Percentiles rank a stretch among this genome's conserved stretches.
Conservation (phyloP, 2,329 filamentous ascomycete species). For the Bipolaris oryzae region DNA sequence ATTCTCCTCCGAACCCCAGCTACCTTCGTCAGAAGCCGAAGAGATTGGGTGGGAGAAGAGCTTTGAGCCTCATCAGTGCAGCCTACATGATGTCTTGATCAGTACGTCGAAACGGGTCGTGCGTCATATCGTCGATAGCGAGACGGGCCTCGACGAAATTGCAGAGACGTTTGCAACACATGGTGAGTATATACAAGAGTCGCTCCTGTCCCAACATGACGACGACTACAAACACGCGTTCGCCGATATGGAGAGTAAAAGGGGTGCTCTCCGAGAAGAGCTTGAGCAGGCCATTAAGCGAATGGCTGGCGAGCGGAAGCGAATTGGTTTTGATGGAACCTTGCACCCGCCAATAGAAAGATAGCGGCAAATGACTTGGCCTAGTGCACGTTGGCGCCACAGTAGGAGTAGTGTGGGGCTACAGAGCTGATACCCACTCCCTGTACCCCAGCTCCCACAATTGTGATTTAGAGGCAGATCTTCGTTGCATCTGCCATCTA, state of each 20-base stretch:
- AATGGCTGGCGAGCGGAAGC: conserved; percentile 17
- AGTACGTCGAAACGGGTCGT: conserved; percentile 53
- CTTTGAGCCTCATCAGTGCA: conserved; percentile 49
- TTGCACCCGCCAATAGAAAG: background rate
- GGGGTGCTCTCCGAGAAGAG: conserved; percentile 25
- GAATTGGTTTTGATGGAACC: background rate
- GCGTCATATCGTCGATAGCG: conserved; percentile 55
- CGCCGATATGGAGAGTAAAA: conserved; percentile 31
- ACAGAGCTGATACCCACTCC: background rate
- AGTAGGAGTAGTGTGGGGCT: background rate
- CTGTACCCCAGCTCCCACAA: background rate
- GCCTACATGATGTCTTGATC: conserved; percentile 48
- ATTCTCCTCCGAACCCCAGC: conserved; percentile 22
- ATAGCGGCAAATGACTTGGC: conserved; percentile 2
- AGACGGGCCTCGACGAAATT: conserved; percentile 53
- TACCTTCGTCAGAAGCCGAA: conserved; percentile 33
- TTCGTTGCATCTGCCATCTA: background rate
- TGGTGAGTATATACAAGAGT: conserved; percentile 52
- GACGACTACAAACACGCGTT: conserved; percentile 42
- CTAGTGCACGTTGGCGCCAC: background rate
- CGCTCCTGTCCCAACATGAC: conserved; percentile 51
- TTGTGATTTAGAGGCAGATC: background rate
- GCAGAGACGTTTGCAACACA: conserved; percentile 53
- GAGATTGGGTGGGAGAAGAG: conserved; percentile 49
- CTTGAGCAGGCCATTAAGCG: conserved; percentile 17